Percentiles rank a stretch among this genome's conserved stretches.
phyloP scores from a whole-genome alignment of 2,329 filamentous ascomycete species.

The Elsinoe australis region DNA sequence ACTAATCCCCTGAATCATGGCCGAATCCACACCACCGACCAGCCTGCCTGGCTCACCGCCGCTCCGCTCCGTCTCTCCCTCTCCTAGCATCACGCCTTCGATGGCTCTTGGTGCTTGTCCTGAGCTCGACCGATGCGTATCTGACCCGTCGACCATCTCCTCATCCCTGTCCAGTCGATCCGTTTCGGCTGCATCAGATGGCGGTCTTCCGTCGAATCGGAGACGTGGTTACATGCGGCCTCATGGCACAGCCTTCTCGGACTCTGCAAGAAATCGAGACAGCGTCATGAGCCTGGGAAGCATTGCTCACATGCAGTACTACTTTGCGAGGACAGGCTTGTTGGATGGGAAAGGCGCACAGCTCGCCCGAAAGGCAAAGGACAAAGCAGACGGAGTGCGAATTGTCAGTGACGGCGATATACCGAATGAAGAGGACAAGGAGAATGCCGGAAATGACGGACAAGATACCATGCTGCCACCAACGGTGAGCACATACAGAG shows the following conservation, averaged over 20 bases:
- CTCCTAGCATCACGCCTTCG: conserved; percentile 56
- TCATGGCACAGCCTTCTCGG: conserved; percentile 79
- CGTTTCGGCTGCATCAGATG: conserved; percentile 46
- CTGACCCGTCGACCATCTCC: conserved; percentile 47
- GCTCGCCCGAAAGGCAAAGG: conserved; percentile 63
- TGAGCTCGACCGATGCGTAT: conserved; percentile 57
- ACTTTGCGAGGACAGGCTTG: conserved; percentile 89
- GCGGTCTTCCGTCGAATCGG: conserved; percentile 37
- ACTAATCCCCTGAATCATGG: conserved; percentile 13
- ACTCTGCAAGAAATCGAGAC: conserved; percentile 80
- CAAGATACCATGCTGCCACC: conserved; percentile 79
- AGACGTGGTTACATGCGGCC: conserved; percentile 81
- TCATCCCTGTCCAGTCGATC: conserved; percentile 39
- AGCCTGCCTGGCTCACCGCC: conserved; percentile 22
- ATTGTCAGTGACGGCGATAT: conserved; percentile 3
- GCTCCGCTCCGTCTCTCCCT: conserved; percentile 52
- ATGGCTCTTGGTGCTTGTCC: conserved; percentile 54
- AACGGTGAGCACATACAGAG: conserved; percentile 90
- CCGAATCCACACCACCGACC: conserved; percentile 6
- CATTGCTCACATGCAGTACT: conserved; percentile 96
- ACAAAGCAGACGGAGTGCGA: conserved; percentile 9
- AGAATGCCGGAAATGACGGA: neutral
- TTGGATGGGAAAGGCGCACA: conserved; percentile 89
- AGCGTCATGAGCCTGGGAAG: conserved; percentile 94
- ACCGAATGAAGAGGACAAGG: neutral